These are phyloP conservation scores for Ensete glaucum DNA, from an alignment of 176 grass and related monocot species.

Conservation along the genomic window DNA sequence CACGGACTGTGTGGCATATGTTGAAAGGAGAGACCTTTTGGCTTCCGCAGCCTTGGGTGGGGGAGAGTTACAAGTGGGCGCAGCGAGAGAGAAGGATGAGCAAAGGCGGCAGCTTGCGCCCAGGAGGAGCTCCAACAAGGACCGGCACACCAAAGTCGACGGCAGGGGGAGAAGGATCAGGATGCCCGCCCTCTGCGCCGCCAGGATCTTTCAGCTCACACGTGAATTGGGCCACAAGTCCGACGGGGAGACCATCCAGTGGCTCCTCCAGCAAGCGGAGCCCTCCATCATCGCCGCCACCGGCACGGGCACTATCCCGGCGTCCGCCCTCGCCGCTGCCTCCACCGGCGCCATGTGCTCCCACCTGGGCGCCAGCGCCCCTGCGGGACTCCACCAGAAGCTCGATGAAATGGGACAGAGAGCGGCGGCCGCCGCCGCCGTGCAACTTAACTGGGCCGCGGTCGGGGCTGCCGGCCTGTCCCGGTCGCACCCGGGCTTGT, in stretches of 20 bases:
- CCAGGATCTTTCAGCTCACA: constrained; percentile 74
- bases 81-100: constrained; percentile 26
- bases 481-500: constrained; percentile 39
- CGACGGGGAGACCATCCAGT: constrained; percentile 77
- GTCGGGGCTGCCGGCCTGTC: constrained; percentile 14
- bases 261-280: constrained; percentile 72
- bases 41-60: constrained; percentile 11
- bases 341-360: constrained; percentile 28
- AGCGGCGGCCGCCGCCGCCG: neutral
- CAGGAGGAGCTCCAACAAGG: constrained; percentile 71
- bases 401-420: constrained; percentile 3
- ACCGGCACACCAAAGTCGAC: constrained; percentile 79
- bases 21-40: neutral
- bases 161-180: constrained; percentile 63
- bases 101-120: constrained; percentile 38
- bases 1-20: neutral
- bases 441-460: constrained; percentile 3
- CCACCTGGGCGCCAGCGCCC: neutral
- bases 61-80: neutral
- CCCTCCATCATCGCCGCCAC: constrained; percentile 72
- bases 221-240: constrained; percentile 67
- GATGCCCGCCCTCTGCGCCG: constrained; percentile 73
- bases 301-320: constrained; percentile 54
- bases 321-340: constrained; percentile 30
- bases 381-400: constrained; percentile 11